Evolutionary conservation across 2,329 filamentous ascomycete species (phyloP), one percentile per base, ranked within the genome.

Genomic region (Trichoderma oligosporum): DNA sequence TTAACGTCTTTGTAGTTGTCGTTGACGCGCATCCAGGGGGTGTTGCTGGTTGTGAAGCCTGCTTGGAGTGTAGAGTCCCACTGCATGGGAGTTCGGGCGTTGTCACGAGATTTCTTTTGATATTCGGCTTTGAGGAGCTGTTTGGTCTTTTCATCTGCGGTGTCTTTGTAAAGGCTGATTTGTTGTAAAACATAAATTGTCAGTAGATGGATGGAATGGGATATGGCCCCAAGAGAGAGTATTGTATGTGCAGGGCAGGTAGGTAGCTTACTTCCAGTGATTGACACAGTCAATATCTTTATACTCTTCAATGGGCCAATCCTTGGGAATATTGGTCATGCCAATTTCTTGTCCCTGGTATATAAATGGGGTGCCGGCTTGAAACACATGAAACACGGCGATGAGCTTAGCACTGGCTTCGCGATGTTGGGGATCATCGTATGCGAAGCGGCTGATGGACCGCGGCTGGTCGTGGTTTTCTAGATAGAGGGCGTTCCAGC

Each of bases 1-100:
- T 91, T 91, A 71, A 86, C 75, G n/a, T 74, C 68, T 2, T 67
- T 67, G 67, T 84, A 85, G 66, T 84, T 80, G 56, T 85, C 81
- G 66, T 89, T 85, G 36, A 84, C 80, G 12, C 80, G 78, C 81
- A 91, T 90, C 88, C 88, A 91, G 2, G 87, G 85, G 54, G 75
- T 76, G 4, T 67, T 68, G 7, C 71, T 72, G 1, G 73, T 73
- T 0, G 85, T 84, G 72, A 91, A 91, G 9, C 88, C 87, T 0
- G 76, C 86, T 59, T 89, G 79, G 0, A 72, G 65, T 1, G 71
- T 74, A n/a, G 70, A 65, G 60, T 83, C 77, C 87, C 88, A 91
- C 66, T 89, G 86, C 70, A 91, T 85, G 0, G 87, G 87, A 0
- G 85, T 84, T 44, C 88, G 78, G 7, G 82, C 83, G 68, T 91